Evolutionary conservation across 495 filamentous ascomycete genomes (phyloP), one percentile per base, ranked within the genome.

Genomic region (Margaritispora aquatica): DNA sequence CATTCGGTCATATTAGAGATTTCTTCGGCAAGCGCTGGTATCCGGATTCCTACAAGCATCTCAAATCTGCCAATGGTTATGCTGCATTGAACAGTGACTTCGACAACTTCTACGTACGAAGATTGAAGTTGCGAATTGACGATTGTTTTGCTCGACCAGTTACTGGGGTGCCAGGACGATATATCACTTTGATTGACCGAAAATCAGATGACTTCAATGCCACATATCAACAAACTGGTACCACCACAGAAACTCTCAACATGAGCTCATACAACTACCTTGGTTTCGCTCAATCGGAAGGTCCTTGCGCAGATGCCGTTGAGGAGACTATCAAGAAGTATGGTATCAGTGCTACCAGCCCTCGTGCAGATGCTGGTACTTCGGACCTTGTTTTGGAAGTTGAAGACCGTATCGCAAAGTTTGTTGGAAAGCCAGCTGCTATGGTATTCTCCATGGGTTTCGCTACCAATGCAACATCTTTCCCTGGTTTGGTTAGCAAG

Each of bases 391-490:
- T 89, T 55, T 38, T 87, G 26, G 92, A 97, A 70, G 90, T 96
- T 1, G 94, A 98, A 74, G 85, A 89, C 13, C 76, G 95, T 59
- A 79, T 97, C 59, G 94, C 94, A 24, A 80, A 82, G 58, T 98
- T 97, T 68, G 89, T 96, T 20, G 92, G 95, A 61, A 98, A 97
- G 73, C 87, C 90, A 57, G 83, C 89, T 20, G 85, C 94, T 17
- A 97, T 96, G 88, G 86, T 98, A 34, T 97, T 97, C 75, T 96
- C 92, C 15, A 98, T 98, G 94, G 94, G 94, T 34, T 98, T 95
- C 69, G 90, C 88, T 26, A 98, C 94, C 47, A 98, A 98, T 67
- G 86, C 92, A 24, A 89, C 85, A 27, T 81, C 90, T 34, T 97
- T 98, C 77, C 89, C 94, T 1, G 88, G 92, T 34, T 75, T 98